phyloP scores from a whole-genome alignment of 2,329 filamentous ascomycete genomes.

The Epichloe amarillans region DNA sequence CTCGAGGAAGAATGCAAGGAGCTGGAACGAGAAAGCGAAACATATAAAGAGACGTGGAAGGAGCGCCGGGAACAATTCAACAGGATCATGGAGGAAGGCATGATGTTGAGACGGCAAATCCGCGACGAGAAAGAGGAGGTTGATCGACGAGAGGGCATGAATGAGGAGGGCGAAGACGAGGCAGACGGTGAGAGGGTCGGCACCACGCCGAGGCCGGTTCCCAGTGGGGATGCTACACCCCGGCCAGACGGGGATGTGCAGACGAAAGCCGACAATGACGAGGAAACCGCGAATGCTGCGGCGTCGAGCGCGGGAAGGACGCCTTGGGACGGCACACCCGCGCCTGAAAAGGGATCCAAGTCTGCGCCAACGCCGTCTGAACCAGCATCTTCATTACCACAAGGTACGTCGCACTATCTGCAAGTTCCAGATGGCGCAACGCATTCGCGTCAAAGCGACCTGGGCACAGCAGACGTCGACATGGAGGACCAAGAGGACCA shows the following conservation, averaged over 20 bases:
- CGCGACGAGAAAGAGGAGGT: conserved; percentile 93
- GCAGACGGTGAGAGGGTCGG: conserved; percentile 33
- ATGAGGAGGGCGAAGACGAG: conserved; percentile 50
- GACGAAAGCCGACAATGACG: conserved; percentile 9
- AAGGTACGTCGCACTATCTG: conserved; percentile 2
- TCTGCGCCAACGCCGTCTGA: conserved; percentile 1
- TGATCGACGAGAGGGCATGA: conserved; percentile 73
- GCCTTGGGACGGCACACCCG: conserved; percentile 18
- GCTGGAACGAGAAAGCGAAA: conserved; percentile 69
- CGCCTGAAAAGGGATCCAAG: conserved; percentile 12
- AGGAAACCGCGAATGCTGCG: background rate
- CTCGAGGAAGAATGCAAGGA: conserved; percentile 80
- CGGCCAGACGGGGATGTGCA: conserved; percentile 28
- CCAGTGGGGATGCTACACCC: conserved; percentile 38
- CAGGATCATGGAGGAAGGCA: conserved; percentile 81
- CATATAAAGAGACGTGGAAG: conserved; percentile 71
- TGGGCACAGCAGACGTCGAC: conserved; percentile 38
- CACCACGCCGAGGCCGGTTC: conserved; percentile 36
- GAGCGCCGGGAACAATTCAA: conserved; percentile 80
- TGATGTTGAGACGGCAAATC: conserved; percentile 70
- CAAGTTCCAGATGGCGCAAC: conserved; percentile 5
- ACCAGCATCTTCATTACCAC: conserved; percentile 2
- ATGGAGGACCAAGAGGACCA: conserved; percentile 37
- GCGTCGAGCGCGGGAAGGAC: conserved; percentile 19
- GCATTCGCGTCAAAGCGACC: conserved; percentile 13